phyloP scores from a whole-genome alignment of 345 rosid genomes.

The Melaleuca alternifolia region DNA sequence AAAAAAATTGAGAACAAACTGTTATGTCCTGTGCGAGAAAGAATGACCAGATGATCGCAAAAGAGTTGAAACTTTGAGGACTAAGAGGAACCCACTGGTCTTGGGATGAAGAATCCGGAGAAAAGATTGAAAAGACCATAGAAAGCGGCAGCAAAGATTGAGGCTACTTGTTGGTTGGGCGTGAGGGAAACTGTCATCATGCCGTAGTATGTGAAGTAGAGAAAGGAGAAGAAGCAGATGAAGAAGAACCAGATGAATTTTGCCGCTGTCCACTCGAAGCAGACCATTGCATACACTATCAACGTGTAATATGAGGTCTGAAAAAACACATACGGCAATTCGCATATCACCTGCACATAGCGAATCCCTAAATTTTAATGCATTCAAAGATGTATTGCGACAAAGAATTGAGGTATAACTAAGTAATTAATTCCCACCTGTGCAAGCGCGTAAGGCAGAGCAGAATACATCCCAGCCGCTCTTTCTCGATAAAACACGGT shows the following conservation, averaged over 20 bases:
- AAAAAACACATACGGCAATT: constrained; percentile 59
- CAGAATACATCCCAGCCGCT: constrained; percentile 70
- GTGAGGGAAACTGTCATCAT: constrained; percentile 88
- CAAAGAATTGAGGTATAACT: background rate
- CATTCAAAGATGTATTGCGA: background rate
- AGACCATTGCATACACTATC: constrained; percentile 67
- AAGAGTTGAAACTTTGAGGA: background rate
- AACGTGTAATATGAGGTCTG: constrained; percentile 54
- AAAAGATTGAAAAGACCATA: constrained; percentile 69
- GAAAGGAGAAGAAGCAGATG: constrained; percentile 73
- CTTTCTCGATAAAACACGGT: constrained; percentile 63
- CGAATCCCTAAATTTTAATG: background rate
- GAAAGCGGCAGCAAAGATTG: constrained; percentile 67
- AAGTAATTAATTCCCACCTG: constrained; percentile 17
- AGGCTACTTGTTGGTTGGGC: constrained; percentile 77
- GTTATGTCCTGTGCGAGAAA: background rate
- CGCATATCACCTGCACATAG: constrained; percentile 45
- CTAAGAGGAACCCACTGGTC: constrained; percentile 42
- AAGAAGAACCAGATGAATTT: constrained; percentile 87
- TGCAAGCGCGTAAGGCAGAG: constrained; percentile 59
- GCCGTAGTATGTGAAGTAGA: constrained; percentile 92
- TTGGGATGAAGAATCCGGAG: constrained; percentile 82
- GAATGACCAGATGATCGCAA: background rate
- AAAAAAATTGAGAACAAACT: background rate
- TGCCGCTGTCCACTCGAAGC: constrained; percentile 62